These are phyloP conservation scores for Hymenoscyphus fraxineus DNA, from an alignment of 2,329 filamentous ascomycete species.

Conservation along the genomic window DNA sequence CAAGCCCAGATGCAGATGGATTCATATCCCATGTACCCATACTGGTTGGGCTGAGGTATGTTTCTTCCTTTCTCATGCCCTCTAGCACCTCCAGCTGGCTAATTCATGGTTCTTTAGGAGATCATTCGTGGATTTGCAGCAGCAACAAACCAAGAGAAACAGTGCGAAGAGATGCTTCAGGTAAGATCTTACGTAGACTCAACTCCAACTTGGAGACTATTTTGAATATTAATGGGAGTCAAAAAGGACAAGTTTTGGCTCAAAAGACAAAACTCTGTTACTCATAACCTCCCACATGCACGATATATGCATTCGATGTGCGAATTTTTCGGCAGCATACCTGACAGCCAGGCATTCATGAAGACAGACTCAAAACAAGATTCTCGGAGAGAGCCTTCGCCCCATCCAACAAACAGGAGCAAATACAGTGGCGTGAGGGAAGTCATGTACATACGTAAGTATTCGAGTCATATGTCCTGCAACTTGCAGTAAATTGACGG, in stretches of 20 bases:
- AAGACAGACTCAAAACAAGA: background rate
- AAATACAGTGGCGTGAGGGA: background rate
- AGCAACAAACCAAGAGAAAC: background rate
- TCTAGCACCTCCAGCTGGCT: too few relatives aligned
- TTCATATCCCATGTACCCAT: background rate
- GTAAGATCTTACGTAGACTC: background rate
- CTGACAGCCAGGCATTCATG: background rate
- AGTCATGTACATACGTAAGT: background rate
- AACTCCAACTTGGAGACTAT: background rate
- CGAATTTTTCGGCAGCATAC: background rate
- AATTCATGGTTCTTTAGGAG: background rate
- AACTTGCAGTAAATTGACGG: background rate
- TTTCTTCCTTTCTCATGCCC: background rate
- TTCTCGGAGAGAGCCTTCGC: background rate
- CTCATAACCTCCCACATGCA: background rate
- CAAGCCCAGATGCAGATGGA: background rate
- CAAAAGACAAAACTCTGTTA: conserved; percentile 1
- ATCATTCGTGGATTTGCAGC: background rate
- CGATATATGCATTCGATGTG: background rate
- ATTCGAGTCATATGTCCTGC: background rate
- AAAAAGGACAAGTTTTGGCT: conserved; percentile 1
- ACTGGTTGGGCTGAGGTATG: background rate
- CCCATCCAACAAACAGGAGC: background rate
- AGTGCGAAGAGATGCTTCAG: background rate
- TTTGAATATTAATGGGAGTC: background rate